Percentiles rank a stretch among this genome's conserved stretches.
Evolutionary conservation across 2,329 filamentous ascomycete genomes (phyloP).

Genomic region (Pestalotiopsis sp.): DNA sequence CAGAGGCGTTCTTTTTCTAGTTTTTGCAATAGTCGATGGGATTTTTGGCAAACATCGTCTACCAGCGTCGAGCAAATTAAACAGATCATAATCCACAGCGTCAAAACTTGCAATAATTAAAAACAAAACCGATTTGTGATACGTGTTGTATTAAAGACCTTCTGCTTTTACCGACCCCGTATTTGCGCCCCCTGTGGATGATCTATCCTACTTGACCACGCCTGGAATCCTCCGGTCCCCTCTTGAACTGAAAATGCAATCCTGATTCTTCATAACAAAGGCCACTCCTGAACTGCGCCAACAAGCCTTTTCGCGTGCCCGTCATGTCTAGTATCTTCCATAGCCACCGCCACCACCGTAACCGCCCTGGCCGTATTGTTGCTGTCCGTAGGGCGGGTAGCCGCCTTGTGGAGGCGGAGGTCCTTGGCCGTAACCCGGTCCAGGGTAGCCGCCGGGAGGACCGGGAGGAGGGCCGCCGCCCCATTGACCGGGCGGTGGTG

Average conservation of each 20-base stretch:
- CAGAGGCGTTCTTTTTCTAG: neutral
- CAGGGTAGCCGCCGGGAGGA: conserved; percentile 14
- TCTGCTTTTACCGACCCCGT: neutral
- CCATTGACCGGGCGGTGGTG: conserved; percentile 16
- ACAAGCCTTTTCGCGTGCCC: neutral
- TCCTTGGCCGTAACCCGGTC: conserved; percentile 12
- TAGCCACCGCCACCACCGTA: conserved; percentile 11
- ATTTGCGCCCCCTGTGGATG: no score
- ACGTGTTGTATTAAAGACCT: neutral
- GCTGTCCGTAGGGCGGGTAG: neutral
- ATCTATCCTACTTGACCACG: neutral
- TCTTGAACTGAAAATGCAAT: neutral
- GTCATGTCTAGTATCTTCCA: neutral
- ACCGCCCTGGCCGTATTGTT: neutral
- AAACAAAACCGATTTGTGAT: no score
- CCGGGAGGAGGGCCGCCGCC: conserved; percentile 2
- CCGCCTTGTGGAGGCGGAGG: neutral
- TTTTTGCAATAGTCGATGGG: neutral
- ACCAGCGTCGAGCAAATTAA: neutral
- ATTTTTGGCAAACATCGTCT: neutral
- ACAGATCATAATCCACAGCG: neutral
- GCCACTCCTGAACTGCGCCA: neutral
- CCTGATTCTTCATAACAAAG: neutral
- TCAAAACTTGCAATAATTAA: no score
- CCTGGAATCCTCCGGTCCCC: neutral